phyloP scores from a whole-genome alignment of 2,329 filamentous ascomycete species.

The Huntiella omanensis region DNA sequence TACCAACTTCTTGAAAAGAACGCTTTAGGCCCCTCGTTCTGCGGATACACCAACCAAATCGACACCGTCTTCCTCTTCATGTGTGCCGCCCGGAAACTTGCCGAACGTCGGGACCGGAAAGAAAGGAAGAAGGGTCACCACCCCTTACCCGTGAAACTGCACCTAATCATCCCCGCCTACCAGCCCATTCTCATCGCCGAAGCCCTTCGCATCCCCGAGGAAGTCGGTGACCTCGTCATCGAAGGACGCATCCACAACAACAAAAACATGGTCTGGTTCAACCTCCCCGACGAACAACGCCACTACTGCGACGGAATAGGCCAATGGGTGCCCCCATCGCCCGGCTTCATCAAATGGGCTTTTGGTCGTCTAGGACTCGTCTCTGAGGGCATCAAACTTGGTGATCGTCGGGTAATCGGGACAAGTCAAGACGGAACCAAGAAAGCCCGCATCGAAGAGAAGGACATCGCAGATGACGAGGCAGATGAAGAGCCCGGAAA shows the following conservation, averaged over 20 bases:
- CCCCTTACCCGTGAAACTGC: conserved; percentile 16
- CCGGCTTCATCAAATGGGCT: conserved; percentile 16
- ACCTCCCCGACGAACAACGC: conserved; percentile 19
- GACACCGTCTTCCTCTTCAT: conserved; percentile 23
- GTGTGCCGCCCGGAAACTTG: conserved; percentile 18
- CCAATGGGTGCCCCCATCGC: conserved; percentile 17
- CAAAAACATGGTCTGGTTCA: conserved; percentile 21
- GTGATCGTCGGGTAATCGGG: conserved; percentile 16
- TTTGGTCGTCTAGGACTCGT: conserved; percentile 16
- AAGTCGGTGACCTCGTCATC: conserved; percentile 21
- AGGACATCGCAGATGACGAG: conserved; percentile 10
- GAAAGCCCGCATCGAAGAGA: conserved; percentile 9
- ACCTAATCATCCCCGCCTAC: conserved; percentile 23
- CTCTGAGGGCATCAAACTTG: conserved; percentile 12
- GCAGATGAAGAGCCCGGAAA: conserved; percentile 3
- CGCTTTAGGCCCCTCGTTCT: conserved; percentile 19
- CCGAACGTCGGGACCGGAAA: conserved; percentile 15
- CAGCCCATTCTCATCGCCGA: conserved; percentile 21
- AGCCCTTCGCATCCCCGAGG: conserved; percentile 19
- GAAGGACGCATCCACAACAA: conserved; percentile 23
- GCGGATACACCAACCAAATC: conserved; percentile 23
- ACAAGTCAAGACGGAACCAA: conserved; percentile 12
- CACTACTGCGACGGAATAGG: conserved; percentile 18
- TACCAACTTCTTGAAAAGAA: conserved; percentile 20
- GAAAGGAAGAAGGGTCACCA: conserved; percentile 14